These are phyloP conservation scores for Epichloe sylvatica DNA, from an alignment of 2,329 filamentous ascomycete species.

Conservation along the genomic window DNA sequence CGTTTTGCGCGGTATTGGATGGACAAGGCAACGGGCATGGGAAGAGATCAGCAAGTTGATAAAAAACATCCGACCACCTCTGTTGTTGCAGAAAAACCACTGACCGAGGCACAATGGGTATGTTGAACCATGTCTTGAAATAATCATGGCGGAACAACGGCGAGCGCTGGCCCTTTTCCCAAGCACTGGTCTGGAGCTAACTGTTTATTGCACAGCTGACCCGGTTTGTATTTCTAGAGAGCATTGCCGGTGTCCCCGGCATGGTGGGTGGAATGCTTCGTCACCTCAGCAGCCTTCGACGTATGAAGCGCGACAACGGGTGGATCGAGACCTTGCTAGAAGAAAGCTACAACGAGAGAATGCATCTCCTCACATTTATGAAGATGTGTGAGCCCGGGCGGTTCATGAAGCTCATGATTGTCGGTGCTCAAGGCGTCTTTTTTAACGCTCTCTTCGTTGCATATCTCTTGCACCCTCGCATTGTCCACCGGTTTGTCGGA, in stretches of 20 bases:
- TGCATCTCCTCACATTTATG: conserved; percentile 87
- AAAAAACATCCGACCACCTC: conserved; percentile 42
- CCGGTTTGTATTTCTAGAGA: conserved; percentile 86
- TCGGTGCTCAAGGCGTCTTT: conserved; percentile 88
- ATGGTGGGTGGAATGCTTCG: conserved; percentile 95
- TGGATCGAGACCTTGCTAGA: conserved; percentile 91
- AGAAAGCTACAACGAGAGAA: conserved; percentile 84
- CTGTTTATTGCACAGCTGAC: conserved; percentile 36
- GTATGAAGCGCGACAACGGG: conserved; percentile 85
- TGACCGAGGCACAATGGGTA: conserved; percentile 78
- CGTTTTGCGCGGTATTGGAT: conserved; percentile 64
- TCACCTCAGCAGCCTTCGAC: conserved; percentile 70
- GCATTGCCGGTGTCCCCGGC: conserved; percentile 84
- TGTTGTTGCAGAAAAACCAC: conserved; percentile 37
- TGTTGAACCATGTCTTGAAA: conserved; percentile 9
- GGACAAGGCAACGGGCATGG: conserved; percentile 63
- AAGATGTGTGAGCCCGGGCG: conserved; percentile 63
- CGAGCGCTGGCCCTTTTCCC: not conserved
- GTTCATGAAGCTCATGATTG: conserved; percentile 87
- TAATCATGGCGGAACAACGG: not conserved
- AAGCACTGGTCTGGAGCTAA: not conserved
- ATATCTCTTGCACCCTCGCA: conserved; percentile 75
- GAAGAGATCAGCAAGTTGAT: conserved; percentile 55
- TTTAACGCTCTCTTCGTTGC: conserved; percentile 87
- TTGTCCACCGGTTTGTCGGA: conserved; percentile 88